Conservation (phyloP, 2,329 filamentous ascomycete species). For the Fusarium equiseti region DNA sequence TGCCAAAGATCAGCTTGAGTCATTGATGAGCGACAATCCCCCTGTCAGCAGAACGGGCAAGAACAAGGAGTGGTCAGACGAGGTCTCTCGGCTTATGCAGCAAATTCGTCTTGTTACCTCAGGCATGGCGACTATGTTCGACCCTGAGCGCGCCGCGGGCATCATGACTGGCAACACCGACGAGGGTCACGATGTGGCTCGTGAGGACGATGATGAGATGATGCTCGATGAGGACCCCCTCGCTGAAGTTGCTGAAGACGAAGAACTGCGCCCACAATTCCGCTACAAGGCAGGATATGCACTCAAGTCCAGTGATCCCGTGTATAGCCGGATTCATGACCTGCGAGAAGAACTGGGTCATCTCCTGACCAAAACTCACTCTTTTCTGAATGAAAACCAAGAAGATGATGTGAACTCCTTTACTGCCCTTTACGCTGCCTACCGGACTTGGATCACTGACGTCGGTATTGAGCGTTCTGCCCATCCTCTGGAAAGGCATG, state of each 20-base stretch:
- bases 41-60: conserved; percentile 91
- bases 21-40: conserved; percentile 84
- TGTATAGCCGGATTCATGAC: conserved; percentile 82
- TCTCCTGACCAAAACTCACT: conserved; percentile 84
- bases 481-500: conserved; percentile 89
- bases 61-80: conserved; percentile 99
- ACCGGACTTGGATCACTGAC: conserved; percentile 96
- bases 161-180: conserved; percentile 61
- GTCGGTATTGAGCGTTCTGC: conserved; percentile 96
- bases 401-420: conserved; percentile 98
- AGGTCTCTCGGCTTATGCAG: conserved; percentile 89
- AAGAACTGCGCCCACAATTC: conserved; percentile 87
- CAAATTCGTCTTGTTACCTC: conserved; percentile 90
- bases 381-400: conserved; percentile 84
- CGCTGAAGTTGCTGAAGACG: conserved; percentile 78
- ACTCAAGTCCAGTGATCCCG: conserved; percentile 64
- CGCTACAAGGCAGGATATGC: conserved; percentile 90
- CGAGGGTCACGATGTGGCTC: conserved; percentile 65
- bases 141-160: conserved; percentile 76
- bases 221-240: conserved; percentile 65
- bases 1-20: conserved; percentile 79
- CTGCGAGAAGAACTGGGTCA: conserved; percentile 84
- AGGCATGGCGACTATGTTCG: conserved; percentile 89
- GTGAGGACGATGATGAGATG: conserved; percentile 60
- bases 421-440: conserved; percentile 90